Evolutionary conservation across 257 asterid species (phyloP), one percentile per base, ranked within the genome.

Genomic region (Solanum clarkiae): DNA sequence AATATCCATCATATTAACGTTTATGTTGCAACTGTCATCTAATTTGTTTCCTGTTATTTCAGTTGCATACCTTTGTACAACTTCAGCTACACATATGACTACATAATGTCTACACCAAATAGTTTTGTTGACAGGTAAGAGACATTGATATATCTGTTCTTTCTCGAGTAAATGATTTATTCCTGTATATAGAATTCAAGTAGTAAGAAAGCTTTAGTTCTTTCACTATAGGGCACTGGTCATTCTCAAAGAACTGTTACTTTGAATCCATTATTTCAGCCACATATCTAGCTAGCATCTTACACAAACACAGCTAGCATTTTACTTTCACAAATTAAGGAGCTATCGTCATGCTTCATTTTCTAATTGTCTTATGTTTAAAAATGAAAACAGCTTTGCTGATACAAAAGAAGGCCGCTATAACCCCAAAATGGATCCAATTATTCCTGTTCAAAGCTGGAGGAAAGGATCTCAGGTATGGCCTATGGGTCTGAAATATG

Each of bases 401-500:
- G 98, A 96, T 89, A 93, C 92, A 60, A 96, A 94, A 89, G 94
- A 94, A 88, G 90, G 96, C 70, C 98, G 98, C 42, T 96, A 96
- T 92, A 96, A 96, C 90, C 98, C 97, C n/a, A 96, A 91, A 91
- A 96, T 96, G 99, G 91, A 95, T 88, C 98, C 97, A 26, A 88
- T 89, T 59, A 88, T 96, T 90, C 95, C 95, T 82, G 95, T 91
- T 87, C 88, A 89, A 70, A 88, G 89, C 89, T 96, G 99, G 99
- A 93, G 98, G 90, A 96, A 96, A 90, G 99, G 99, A 86, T 96
- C 99, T 84, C 99, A 96, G 99, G 99, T 96, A 89, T 49, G 32
- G 32, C 32, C 32, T 29, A 29, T 2, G 70, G 60, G 16, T 88
- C 83, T 60, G 85, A 56, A n/a, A n/a, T 18, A 47, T 81, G 57